Conservation (phyloP, 2,329 filamentous ascomycete species). For the Neocucurbitaria cava region DNA sequence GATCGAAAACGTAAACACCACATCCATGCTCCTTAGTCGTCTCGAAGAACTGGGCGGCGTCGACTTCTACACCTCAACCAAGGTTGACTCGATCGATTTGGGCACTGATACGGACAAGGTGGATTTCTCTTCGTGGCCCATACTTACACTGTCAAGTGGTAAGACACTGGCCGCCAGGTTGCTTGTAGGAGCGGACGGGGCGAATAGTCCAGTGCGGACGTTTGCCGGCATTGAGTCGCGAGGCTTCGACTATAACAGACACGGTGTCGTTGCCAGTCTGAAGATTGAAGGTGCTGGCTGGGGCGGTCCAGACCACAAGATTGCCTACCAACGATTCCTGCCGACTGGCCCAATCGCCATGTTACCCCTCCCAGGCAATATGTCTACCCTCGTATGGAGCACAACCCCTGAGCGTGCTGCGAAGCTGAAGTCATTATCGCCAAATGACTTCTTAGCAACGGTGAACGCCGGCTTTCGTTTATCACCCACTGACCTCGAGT, state of each 20-base stretch:
- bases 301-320: slow-evolving; percentile 60
- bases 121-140: slow-evolving; percentile 86
- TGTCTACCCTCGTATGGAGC: slow-evolving; percentile 91
- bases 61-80: slow-evolving; percentile 76
- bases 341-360: slow-evolving; percentile 91
- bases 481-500: slow-evolving; percentile 77
- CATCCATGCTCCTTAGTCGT: slow-evolving; percentile 75
- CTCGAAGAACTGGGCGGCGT: slow-evolving; percentile 73
- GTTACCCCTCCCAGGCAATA: slow-evolving; percentile 83
- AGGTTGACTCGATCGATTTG: slow-evolving; percentile 79
- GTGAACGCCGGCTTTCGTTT: slow-evolving; percentile 95
- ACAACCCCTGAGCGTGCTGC: slow-evolving; percentile 83
- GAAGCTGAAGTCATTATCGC: slow-evolving; percentile 75
- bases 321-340: slow-evolving; percentile 93
- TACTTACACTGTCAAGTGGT: slow-evolving; percentile 75
- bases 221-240: slow-evolving; percentile 86
- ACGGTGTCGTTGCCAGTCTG: slow-evolving; percentile 91
- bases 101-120: slow-evolving; percentile 71
- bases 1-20: slow-evolving; percentile 93
- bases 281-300: slow-evolving; percentile 65
- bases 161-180: slow-evolving; percentile 78
- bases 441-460: slow-evolving; percentile 79
- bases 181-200: slow-evolving; percentile 90
- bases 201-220: slow-evolving; percentile 88
- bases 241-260: slow-evolving; percentile 92